Conservation (phyloP, 768 basidiomycete species). For the Phaeolepiota aurea region DNA sequence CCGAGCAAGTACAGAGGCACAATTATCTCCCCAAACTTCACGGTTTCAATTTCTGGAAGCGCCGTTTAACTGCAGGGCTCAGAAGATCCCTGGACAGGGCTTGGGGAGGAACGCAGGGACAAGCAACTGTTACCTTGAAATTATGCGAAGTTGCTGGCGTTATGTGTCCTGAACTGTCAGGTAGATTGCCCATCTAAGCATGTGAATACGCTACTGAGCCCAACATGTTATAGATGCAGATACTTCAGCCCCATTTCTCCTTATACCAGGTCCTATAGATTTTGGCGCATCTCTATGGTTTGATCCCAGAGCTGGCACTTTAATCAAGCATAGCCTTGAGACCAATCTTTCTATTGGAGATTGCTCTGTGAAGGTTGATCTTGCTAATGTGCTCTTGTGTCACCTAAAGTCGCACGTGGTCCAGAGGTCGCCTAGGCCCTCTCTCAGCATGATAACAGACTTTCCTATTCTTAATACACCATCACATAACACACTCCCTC, state of each 20-base stretch:
- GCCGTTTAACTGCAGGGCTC: constrained; percentile 49
- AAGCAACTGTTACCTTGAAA: constrained; percentile 41
- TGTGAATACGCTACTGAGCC: too few relatives aligned
- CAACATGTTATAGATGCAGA: constrained; percentile 17
- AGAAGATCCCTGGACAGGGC: constrained; percentile 62
- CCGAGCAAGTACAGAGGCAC: constrained; percentile 12
- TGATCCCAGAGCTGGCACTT: constrained; percentile 45
- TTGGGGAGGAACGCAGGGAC: constrained; percentile 55
- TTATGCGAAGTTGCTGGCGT: constrained; percentile 39
- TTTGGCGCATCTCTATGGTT: constrained; percentile 44
- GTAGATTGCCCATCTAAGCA: too few relatives aligned
- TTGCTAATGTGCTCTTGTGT: constrained; percentile 22
- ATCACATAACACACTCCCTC: too few relatives aligned
- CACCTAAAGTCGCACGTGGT: background rate
- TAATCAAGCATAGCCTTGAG: constrained; percentile 47
- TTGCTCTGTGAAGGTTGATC: constrained; percentile 39
- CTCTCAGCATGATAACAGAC: too few relatives aligned
- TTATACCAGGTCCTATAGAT: constrained; percentile 29
- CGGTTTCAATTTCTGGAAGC: constrained; percentile 59
- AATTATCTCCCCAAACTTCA: constrained; percentile 20
- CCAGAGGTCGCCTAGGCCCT: too few relatives aligned
- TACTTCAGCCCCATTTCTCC: constrained; percentile 11
- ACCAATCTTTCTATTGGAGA: constrained; percentile 35
- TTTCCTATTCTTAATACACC: too few relatives aligned
- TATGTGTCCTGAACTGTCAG: too few relatives aligned